phyloP scores from a whole-genome alignment of 75 land plant species.

The Pseudotsuga menziesii region DNA sequence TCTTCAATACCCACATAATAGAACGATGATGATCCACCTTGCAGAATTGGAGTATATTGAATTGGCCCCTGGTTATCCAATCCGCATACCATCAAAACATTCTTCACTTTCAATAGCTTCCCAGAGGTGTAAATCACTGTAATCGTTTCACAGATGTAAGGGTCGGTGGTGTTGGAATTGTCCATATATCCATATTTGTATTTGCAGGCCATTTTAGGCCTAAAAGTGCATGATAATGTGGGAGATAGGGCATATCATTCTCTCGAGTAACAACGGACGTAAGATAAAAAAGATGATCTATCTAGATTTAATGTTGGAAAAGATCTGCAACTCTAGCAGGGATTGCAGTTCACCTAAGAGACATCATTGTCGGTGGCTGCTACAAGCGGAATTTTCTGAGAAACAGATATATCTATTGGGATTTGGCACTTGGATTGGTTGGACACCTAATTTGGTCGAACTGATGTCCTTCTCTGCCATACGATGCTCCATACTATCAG shows the following conservation, averaged over 20 bases:
- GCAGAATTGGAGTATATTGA: constrained; percentile 14
- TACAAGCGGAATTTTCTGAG: constrained; percentile 38
- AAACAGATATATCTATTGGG: too few species aligned
- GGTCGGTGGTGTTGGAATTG: constrained; percentile 22
- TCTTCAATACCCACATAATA: constrained; percentile 31
- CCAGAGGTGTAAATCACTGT: too few species aligned
- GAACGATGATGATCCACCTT: constrained; percentile 24
- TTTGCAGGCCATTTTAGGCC: too few species aligned
- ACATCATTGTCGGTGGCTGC: constrained; percentile 75
- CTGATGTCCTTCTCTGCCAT: too few species aligned
- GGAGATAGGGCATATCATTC: constrained; percentile 21
- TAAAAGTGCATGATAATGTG: constrained; percentile 1
- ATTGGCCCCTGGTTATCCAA: constrained; percentile 11
- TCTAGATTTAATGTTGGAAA: constrained; percentile 15
- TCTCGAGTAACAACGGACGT: too few species aligned
- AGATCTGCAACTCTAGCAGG: constrained; percentile 1
- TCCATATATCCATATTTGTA: constrained; percentile 39
- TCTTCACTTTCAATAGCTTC: too few species aligned
- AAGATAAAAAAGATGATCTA: constrained; percentile 18
- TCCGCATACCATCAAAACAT: constrained; percentile 34
- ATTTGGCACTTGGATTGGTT: too few species aligned
- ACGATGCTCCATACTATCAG: too few species aligned
- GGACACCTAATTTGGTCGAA: too few species aligned
- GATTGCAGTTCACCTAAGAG: constrained; percentile 58
- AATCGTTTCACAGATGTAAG: too few species aligned